Conservation (phyloP, 345 rosid species). For the Bruguiera sexangula region DNA sequence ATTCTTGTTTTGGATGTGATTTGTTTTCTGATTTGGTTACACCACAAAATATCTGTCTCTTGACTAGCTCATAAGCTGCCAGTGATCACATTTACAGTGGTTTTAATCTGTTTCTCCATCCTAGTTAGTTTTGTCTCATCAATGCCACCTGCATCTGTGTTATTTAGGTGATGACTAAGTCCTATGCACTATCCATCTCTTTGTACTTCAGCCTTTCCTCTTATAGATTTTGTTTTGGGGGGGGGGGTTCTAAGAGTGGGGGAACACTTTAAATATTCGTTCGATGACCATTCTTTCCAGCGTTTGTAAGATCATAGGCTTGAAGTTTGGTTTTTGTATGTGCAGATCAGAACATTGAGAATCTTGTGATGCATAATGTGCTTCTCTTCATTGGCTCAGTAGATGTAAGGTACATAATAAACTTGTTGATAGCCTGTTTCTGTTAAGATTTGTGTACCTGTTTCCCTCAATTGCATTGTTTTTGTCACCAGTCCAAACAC, state of each 20-base stretch:
- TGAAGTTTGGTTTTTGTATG: constrained; percentile 26
- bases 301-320: not conserved
- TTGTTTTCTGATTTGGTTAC: too few relatives aligned
- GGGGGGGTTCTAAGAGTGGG: not conserved
- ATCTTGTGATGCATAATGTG: constrained; percentile 71
- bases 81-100: too few relatives aligned
- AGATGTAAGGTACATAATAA: constrained; percentile 66
- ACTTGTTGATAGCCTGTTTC: not conserved
- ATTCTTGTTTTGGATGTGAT: too few relatives aligned
- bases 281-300: not conserved
- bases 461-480: constrained; percentile 35
- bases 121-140: too few relatives aligned
- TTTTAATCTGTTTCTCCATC: too few relatives aligned
- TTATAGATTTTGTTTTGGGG: too few relatives aligned
- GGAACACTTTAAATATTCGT: not conserved
- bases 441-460: constrained; percentile 9
- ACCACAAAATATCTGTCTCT: too few relatives aligned
- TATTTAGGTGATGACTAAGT: too few relatives aligned
- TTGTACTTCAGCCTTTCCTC: not conserved
- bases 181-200: too few relatives aligned
- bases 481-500: constrained; percentile 61
- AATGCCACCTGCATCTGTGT: too few relatives aligned
- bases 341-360: constrained; percentile 75
- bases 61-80: too few relatives aligned
- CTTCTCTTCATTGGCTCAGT: constrained; percentile 65